Conservation (phyloP, 2,329 filamentous ascomycete species). For the Ophiognomonia clavigignenti-juglandacearum region DNA sequence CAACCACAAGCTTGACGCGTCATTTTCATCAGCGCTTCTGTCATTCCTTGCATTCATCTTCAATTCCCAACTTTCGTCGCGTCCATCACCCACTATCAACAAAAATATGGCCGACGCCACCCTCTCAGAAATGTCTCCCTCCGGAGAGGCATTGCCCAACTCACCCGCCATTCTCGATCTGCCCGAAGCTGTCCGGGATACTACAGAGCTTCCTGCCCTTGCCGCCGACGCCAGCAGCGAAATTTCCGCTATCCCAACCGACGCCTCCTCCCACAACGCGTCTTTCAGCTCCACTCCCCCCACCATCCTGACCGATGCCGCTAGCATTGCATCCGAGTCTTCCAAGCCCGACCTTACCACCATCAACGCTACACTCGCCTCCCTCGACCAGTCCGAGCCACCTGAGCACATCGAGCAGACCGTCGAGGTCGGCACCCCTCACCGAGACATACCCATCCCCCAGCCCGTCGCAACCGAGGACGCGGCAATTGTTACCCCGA, state of each 20-base stretch:
- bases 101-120: conserved; percentile 10
- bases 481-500: conserved; percentile 19
- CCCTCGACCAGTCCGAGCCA: conserved; percentile 11
- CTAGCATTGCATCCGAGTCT: conserved; percentile 26
- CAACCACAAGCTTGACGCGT: conserved; percentile 9
- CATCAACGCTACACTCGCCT: conserved; percentile 6
- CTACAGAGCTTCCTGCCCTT: conserved; percentile 19
- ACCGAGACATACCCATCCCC: conserved; percentile 1
- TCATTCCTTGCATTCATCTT: neutral
- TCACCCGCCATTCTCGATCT: neutral
- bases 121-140: conserved; percentile 4
- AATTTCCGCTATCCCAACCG: conserved; percentile 24
- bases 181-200: neutral
- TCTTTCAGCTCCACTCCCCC: conserved; percentile 28
- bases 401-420: conserved; percentile 22
- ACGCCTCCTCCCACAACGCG: conserved; percentile 24
- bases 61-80: neutral
- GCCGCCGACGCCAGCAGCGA: conserved; percentile 22
- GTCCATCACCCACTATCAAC: neutral
- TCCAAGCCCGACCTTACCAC: conserved; percentile 20
- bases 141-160: conserved; percentile 1
- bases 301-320: conserved; percentile 27
- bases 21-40: conserved; percentile 1
- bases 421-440: conserved; percentile 10
- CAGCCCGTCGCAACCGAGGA: conserved; percentile 5